phyloP scores from a whole-genome alignment of 352 stramenopile genomes.

The Globisporangium rhizosaccharum region DNA sequence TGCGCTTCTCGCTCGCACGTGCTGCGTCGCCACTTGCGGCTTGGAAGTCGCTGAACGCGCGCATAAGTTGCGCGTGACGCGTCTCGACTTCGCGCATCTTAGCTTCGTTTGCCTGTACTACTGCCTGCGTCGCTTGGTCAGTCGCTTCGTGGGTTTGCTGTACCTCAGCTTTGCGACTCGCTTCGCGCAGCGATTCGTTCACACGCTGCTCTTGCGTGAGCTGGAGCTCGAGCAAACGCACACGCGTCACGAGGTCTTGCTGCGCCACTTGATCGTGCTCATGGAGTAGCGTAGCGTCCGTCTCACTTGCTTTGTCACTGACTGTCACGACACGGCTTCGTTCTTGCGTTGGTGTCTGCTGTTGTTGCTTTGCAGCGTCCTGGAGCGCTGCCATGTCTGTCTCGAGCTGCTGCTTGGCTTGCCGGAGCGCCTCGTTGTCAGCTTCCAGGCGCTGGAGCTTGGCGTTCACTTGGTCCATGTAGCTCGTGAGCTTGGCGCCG shows the following conservation, averaged over 20 bases:
- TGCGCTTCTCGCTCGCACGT: slow-evolving; percentile 31
- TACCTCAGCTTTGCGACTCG: too few relatives aligned
- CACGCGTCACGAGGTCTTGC: background rate
- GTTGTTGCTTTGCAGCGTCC: too few relatives aligned
- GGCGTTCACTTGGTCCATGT: slow-evolving; percentile 23
- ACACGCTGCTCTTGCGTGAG: slow-evolving; percentile 10
- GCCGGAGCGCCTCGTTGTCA: slow-evolving; percentile 4
- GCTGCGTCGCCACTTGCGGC: slow-evolving; percentile 12
- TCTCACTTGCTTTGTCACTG: slow-evolving; percentile 5
- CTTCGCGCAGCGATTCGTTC: background rate
- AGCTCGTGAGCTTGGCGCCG: slow-evolving; percentile 20
- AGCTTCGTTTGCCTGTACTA: background rate
- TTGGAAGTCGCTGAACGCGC: slow-evolving; percentile 34
- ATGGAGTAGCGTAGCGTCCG: background rate
- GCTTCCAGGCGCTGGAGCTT: slow-evolving; percentile 20
- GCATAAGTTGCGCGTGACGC: slow-evolving; percentile 15
- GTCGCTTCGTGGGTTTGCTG: background rate
- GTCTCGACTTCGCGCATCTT: slow-evolving; percentile 6
- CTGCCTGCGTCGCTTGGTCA: background rate
- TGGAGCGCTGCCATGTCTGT: background rate
- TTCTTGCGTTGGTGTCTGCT: background rate
- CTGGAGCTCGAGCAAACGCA: background rate
- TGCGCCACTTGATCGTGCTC: background rate
- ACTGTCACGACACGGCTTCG: background rate
- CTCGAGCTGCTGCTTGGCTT: slow-evolving; percentile 3